Evolutionary conservation across 805 yeast species (phyloP), one percentile per base, ranked within the genome.

Genomic region (Wickerhamomyces strasburgensis): DNA sequence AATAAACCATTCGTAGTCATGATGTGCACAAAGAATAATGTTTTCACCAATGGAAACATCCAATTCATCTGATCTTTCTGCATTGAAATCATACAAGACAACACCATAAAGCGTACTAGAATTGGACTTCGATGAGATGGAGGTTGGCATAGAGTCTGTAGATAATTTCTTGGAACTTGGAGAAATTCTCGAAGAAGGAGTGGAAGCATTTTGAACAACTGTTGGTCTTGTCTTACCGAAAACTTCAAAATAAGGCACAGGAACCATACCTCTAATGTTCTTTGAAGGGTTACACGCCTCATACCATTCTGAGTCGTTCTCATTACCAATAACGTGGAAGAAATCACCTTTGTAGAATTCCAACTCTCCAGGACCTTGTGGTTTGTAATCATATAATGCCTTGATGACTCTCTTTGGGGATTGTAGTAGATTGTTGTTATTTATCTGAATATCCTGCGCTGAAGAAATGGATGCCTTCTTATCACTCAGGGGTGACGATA

Each of bases 1-100:
- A 42, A 93, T 93, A 51, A 88, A 89, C 99, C 99, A 93, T 63
- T 94, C 99, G 47, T 70, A 84, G 38, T 87, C 88, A 56, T 90
- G 95, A 61, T 90, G 97, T 2, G 99, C 99, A 62, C 96, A 90
- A 10, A 94, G 78, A 21, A 89, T 84, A 44, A 93, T 73, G 51
- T 84, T 82, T 52, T 93, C 99, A 27, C 97, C 97, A 2, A 84
- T 84, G 19, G 61, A 55, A 3, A 90, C 86, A 45, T 82, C 81
- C 46, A 93, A 70, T 61, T 93, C 99, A 63, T 94, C 98, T 7
- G 76, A 58, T 41, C 70, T 64, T 50, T 68, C 73, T 5, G 98
- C 97, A 43, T 68, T 72, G 61, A 93, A 93, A 51, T 86, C 95
- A 57, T 80, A 93, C 35, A 88, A 65, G 5, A 88, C 87, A 37